Base-by-base conservation (phyloP, 2,329 filamentous ascomycete genomes). In the Neofusicoccum sp. region DNA sequence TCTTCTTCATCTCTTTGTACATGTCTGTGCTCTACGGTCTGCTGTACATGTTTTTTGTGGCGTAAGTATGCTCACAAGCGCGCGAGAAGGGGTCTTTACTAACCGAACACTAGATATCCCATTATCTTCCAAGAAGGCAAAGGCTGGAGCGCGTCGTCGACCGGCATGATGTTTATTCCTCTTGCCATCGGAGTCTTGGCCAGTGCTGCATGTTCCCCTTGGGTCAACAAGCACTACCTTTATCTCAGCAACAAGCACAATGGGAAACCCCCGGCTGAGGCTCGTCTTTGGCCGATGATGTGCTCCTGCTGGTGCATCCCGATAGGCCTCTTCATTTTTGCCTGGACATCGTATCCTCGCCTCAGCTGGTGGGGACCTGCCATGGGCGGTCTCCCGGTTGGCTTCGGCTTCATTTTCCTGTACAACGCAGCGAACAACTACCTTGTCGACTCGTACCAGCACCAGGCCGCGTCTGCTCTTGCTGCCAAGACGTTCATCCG, bases 111-210 rank as follows among this genome's bases (percentile, higher is more conserved):
- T n/a, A 56, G 51, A 14, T 79, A 71, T 63, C 82, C 82, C 0
- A 79, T 86, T 65, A 80, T 96, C 61, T 96, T 89, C 77, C 84
- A 91, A 66, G 80, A 86, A 73, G 89, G 89, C 62, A 96, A 96
- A 76, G 89, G 89, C 2, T 96, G 88, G 75, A 85, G 82, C 3
- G 82, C 90, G 30, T 84, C 89, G 36, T 87, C 79, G 30, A 92
- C 90, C 0, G 91, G 91, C 48, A 80, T 96, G 7, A 93, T 95
- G 88, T 96, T 96, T 74, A 92, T 95, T 64, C 90, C 90, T 1
- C 73, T 95, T 47, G 90, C 90, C 6, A 77, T 95, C 16, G 91
- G 91, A 54, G 90, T 95, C 14, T 16, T 93, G 1, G 63, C 77
- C 43, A 89, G 88, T 1, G 89, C 90, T 14, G 69, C 76, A 11